phyloP scores from a whole-genome alignment of 805 yeast species.

The Kodamaea kakaduensis region DNA sequence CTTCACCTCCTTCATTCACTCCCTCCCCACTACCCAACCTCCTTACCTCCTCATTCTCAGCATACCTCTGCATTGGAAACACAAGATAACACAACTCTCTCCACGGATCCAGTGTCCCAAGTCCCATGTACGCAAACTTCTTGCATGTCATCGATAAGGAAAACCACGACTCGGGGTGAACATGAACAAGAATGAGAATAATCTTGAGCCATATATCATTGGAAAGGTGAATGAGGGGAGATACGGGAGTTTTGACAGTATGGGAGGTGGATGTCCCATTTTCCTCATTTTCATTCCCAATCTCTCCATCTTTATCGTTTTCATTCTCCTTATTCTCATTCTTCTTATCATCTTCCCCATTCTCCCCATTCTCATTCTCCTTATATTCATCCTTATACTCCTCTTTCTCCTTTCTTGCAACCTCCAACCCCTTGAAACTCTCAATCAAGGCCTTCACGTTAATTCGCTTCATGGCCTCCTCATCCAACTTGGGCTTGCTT shows the following conservation, averaged over 20 bases:
- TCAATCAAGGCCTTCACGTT: constrained; percentile 39
- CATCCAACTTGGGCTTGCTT: constrained; percentile 30
- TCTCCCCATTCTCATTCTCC: background rate
- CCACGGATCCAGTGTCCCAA: constrained; percentile 49
- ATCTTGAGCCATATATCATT: constrained; percentile 55
- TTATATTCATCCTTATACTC: constrained; percentile 1
- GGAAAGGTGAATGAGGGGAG: constrained; percentile 40
- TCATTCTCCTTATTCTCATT: background rate
- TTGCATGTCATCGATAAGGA: constrained; percentile 57
- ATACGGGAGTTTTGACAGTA: too few relatives aligned
- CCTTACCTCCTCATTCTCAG: constrained; percentile 38
- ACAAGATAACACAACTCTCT: constrained; percentile 45
- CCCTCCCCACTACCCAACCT: too few relatives aligned
- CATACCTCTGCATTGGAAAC: constrained; percentile 54
- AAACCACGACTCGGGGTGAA: constrained; percentile 63
- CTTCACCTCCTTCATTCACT: too few relatives aligned
- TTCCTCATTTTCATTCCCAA: too few relatives aligned
- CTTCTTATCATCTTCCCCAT: background rate
- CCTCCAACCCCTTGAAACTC: constrained; percentile 32
- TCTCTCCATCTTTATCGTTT: too few relatives aligned
- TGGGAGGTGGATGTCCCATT: too few relatives aligned
- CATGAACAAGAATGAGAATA: constrained; percentile 42
- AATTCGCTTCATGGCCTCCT: constrained; percentile 32
- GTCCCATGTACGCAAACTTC: constrained; percentile 53
- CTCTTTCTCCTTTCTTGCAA: background rate